Conservation (phyloP, 306 rosid genomes). For the Canavalia ensiformis region DNA sequence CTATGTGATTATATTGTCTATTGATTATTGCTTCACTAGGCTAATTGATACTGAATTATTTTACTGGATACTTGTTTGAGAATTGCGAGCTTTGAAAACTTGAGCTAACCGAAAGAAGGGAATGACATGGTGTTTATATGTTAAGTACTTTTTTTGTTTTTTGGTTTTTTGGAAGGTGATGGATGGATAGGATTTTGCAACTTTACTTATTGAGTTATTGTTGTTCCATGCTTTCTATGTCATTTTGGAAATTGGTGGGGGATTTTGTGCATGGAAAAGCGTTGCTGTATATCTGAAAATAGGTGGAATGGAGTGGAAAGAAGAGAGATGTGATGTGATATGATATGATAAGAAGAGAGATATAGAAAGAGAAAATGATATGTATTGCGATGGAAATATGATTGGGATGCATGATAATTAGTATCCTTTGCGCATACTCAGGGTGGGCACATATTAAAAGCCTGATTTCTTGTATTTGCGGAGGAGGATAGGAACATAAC, state of each 20-base stretch:
- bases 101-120: neutral
- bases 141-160: neutral
- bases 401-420: too few relatives aligned
- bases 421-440: neutral
- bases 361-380: too few relatives aligned
- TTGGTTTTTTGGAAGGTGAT: slow-evolving; percentile 7
- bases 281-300: too few relatives aligned
- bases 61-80: slow-evolving; percentile 6
- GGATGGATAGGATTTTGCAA: slow-evolving; percentile 30
- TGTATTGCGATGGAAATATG: too few relatives aligned
- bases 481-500: slow-evolving; percentile 32
- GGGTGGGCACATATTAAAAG: slow-evolving; percentile 9
- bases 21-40: neutral
- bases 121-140: neutral
- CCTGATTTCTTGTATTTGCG: neutral
- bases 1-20: neutral
- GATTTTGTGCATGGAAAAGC: neutral
- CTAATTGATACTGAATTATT: neutral
- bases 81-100: neutral
- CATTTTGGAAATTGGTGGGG: slow-evolving; percentile 39
- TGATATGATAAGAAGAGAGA: too few relatives aligned
- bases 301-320: too few relatives aligned
- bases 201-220: neutral
- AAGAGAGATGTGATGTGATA: too few relatives aligned
- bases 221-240: slow-evolving; percentile 30